A percentile compares a stretch with the other conserved stretches of the same genome.
Evolutionary conservation across 129 eudicot genomes (phyloP).

Genomic region (Helianthus tuberosus): DNA sequence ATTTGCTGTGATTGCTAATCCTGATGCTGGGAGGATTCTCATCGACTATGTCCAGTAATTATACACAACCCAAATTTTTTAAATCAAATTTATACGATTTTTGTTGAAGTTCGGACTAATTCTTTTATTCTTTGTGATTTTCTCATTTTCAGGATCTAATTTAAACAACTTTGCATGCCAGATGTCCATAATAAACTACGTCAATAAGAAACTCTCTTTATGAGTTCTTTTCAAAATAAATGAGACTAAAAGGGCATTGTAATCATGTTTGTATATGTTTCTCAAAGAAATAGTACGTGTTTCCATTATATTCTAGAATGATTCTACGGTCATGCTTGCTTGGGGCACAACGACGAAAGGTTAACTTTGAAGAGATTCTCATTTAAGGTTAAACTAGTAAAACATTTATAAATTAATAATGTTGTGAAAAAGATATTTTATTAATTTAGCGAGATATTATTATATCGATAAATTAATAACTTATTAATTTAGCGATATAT

Average conservation of each 20-base stretch:
- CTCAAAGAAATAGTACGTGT: neutral
- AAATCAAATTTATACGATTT: neutral
- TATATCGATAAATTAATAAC: no score
- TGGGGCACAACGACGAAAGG: no score
- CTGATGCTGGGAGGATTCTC: constrained; percentile 36
- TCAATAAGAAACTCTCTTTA: neutral
- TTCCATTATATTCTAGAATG: no score
- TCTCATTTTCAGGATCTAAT: constrained; percentile 25
- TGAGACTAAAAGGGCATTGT: constrained; percentile 1
- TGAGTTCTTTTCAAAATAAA: neutral
- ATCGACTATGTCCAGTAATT: constrained; percentile 41
- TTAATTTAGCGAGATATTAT: no score
- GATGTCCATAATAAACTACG: neutral
- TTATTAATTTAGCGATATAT: no score
- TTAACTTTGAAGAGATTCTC: no score
- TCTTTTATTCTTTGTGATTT: neutral
- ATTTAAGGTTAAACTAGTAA: no score
- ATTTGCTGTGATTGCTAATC: constrained; percentile 39
- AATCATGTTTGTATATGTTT: neutral
- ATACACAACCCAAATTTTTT: no score
- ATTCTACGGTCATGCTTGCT: no score
- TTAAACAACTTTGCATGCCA: neutral
- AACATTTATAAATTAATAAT: no score
- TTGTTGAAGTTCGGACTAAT: neutral
- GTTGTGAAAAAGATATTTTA: no score